Conservation (phyloP, 371 early-diverging fungal species). For the Batkoa obscura region DNA sequence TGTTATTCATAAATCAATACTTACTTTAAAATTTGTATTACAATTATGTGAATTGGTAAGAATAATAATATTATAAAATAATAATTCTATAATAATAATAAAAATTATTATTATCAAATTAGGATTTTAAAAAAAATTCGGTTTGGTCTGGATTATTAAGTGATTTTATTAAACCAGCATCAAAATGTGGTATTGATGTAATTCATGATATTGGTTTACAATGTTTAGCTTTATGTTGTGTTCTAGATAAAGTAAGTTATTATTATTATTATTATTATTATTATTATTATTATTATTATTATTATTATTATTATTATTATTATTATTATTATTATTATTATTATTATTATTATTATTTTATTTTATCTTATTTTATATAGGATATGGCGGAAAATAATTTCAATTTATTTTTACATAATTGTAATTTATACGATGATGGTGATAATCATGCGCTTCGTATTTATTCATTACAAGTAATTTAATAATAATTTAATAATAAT, state of each 20-base stretch:
- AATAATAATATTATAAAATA: not conserved
- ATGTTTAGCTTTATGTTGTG: constrained; percentile 59
- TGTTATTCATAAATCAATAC: constrained; percentile 36
- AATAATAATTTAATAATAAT: too few relatives aligned
- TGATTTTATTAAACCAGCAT: constrained; percentile 57
- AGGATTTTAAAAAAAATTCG: constrained; percentile 41
- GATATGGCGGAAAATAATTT: constrained; percentile 23
- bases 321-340: too few relatives aligned
- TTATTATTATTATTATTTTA: too few relatives aligned
- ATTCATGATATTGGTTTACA: constrained; percentile 56
- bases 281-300: too few relatives aligned
- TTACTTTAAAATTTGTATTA: not conserved
- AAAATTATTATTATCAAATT: not conserved
- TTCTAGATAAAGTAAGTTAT: constrained; percentile 27
- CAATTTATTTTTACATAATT: constrained; percentile 20
- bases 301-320: too few relatives aligned
- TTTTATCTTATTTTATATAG: too few relatives aligned
- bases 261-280: too few relatives aligned
- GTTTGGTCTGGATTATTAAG: constrained; percentile 57
- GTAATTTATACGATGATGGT: constrained; percentile 18
- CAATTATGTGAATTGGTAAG: constrained; percentile 3
- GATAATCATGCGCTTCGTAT: constrained; percentile 17
- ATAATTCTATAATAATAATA: not conserved
- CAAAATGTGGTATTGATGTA: constrained; percentile 41
- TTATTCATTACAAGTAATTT: constrained; percentile 17